Evolutionary conservation across 2,329 filamentous ascomycete genomes (phyloP), one percentile per base, ranked within the genome.

Genomic region (Arthroderma uncinatum): DNA sequence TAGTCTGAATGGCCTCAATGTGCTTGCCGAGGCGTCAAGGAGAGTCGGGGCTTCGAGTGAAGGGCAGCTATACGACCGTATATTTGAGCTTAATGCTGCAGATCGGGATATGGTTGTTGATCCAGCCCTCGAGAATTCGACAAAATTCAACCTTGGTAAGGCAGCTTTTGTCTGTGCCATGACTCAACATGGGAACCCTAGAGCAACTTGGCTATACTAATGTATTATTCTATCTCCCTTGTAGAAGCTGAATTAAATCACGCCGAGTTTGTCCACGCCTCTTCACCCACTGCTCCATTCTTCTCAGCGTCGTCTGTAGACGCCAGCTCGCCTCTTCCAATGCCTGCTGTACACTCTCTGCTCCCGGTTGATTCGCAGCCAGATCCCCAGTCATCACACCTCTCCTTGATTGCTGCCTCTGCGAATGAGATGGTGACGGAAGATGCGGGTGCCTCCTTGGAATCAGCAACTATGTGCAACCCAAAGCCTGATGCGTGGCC

Each of bases 1-100:
- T 62, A 82, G 83, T 62, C 89, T 89, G 78, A 89, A 88, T 60
- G 87, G 88, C 1, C 77, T 95, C 37, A 88, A 94, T 68, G 90
- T 90, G 4, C 78, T 95, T 21, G 90, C 90, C 33, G 90, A 95
- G 71, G 90, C 91, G 0, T 94, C 90, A 53, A 81, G 89, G 54
- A 87, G 88, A 69, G 82, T 93, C 58, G 86, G 79, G 59, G 76
- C 74, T 3, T 73, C 72, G 61, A 67, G 78, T 68, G 59, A 77
- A 71, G 63, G 73, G 71, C 69, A 77, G 71, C 63, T 70, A 67
- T 62, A 67, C 50, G 67, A 68, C 58, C 68, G 69, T 60, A 66
- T 70, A n/a, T 6, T 19, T n/a, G 47, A 72, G 69, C 19, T 66
- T 4, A 16, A 44, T 7, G 54, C 42, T 33, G 52, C 36, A 8